A percentile compares a stretch with the other conserved stretches of the same genome.
Evolutionary conservation across 2,329 filamentous ascomycete genomes (phyloP).

Genomic region (Penicillium freii): DNA sequence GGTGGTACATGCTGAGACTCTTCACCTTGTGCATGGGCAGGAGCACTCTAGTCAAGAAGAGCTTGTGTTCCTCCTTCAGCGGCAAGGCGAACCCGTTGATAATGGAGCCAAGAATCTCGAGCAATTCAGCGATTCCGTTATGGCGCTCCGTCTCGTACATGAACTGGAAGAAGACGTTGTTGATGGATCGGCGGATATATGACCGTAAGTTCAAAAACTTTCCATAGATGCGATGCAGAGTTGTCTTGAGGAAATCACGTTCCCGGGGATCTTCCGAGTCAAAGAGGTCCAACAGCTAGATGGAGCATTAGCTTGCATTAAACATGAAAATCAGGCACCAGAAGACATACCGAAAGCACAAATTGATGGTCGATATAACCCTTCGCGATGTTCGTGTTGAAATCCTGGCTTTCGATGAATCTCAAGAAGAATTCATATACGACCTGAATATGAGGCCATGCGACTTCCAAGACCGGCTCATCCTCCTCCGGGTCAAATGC

Average conservation of each 20-base stretch:
- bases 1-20: conserved; percentile 99
- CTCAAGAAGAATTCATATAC: conserved; percentile 99
- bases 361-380: conserved; percentile 98
- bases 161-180: conserved; percentile 99
- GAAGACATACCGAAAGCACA: conserved; percentile 66
- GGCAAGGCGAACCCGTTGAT: conserved; percentile 98
- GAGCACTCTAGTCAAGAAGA: conserved; percentile 90
- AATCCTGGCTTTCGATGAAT: conserved; percentile 99
- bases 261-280: conserved; percentile 97
- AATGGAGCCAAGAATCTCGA: conserved; percentile 96
- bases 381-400: conserved; percentile 99
- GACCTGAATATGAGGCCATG: conserved; percentile 98
- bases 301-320: conserved; percentile 11
- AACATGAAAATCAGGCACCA: background rate
- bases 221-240: conserved; percentile 94
- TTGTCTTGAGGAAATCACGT: conserved; percentile 96
- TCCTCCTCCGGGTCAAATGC: conserved; percentile 98
- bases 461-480: conserved; percentile 94
- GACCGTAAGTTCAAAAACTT: conserved; percentile 98
- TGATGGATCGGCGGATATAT: conserved; percentile 96
- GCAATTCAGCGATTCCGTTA: conserved; percentile 93
- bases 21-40: conserved; percentile 97
- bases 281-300: conserved; percentile 86
- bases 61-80: conserved; percentile 96
- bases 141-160: conserved; percentile 98